A percentile compares a stretch with the other conserved stretches of the same genome.
These are phyloP conservation scores for Xylaria sp. DNA, from an alignment of 2,329 filamentous ascomycete genomes.

Conservation along the genomic window DNA sequence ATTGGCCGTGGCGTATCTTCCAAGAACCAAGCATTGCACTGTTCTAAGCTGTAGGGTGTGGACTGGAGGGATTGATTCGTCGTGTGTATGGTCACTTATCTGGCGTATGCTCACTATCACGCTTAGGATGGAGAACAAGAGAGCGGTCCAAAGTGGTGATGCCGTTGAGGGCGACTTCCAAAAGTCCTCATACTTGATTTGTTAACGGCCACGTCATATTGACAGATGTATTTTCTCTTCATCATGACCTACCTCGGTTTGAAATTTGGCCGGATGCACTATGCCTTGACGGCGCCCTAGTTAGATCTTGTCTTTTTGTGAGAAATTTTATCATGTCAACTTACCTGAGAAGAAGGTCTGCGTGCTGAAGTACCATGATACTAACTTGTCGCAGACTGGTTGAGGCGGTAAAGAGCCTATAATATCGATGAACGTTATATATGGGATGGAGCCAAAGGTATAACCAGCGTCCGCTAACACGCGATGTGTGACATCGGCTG, in stretches of 20 bases:
- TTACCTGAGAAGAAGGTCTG: slow-evolving; percentile 44
- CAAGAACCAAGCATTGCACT: slow-evolving; percentile 43
- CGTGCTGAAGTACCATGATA: slow-evolving; percentile 48
- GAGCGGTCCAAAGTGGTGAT: slow-evolving; percentile 52
- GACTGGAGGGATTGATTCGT: slow-evolving; percentile 29
- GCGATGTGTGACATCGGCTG: not conserved
- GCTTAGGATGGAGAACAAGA: slow-evolving; percentile 52
- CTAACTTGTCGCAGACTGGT: slow-evolving; percentile 46
- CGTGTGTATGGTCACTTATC: slow-evolving; percentile 11
- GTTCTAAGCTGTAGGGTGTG: slow-evolving; percentile 35
- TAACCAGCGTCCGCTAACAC: slow-evolving; percentile 27
- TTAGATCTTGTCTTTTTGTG: not conserved
- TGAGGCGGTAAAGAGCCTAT: slow-evolving; percentile 41
- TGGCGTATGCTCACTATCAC: slow-evolving; percentile 41
- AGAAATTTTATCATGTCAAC: not conserved
- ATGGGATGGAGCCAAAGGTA: slow-evolving; percentile 15
- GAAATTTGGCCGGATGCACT: slow-evolving; percentile 24
- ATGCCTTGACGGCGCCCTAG: slow-evolving; percentile 30
- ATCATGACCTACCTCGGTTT: not conserved
- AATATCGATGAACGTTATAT: slow-evolving; percentile 33
- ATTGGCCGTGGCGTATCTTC: slow-evolving; percentile 50
- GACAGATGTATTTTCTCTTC: not conserved
- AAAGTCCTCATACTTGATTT: slow-evolving; percentile 49
- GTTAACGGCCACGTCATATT: not conserved
- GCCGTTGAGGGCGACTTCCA: slow-evolving; percentile 49